Conservation (phyloP, 2,329 filamentous ascomycete genomes). For the Parascedosporium putredinis region DNA sequence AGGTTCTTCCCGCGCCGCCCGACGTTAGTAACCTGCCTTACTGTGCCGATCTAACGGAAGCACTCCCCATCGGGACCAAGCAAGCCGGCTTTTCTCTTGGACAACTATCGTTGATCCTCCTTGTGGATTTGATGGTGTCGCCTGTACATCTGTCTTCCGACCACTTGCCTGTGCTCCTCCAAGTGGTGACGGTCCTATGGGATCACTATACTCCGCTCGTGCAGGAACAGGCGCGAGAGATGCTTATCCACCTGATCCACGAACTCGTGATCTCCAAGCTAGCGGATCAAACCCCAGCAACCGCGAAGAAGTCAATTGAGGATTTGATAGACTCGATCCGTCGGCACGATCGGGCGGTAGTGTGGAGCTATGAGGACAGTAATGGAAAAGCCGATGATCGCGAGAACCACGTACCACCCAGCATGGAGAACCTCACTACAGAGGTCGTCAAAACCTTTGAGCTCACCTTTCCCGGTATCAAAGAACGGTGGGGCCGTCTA, state of each 20-base stretch:
- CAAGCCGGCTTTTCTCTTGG: slow-evolving; percentile 86
- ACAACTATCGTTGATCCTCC: slow-evolving; percentile 81
- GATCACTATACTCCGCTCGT: slow-evolving; percentile 93
- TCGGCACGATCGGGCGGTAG: slow-evolving; percentile 69
- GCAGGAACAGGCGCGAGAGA: slow-evolving; percentile 91
- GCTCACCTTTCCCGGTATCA: slow-evolving; percentile 72
- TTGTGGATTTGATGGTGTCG: slow-evolving; percentile 93
- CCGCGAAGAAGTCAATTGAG: slow-evolving; percentile 67
- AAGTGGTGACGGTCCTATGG: slow-evolving; percentile 90
- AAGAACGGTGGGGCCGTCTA: slow-evolving; percentile 82
- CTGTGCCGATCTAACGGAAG: slow-evolving; percentile 71
- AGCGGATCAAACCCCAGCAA: slow-evolving; percentile 53
- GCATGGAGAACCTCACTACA: slow-evolving; percentile 76
- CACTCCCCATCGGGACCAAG: slow-evolving; percentile 80
- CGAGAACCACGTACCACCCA: slow-evolving; percentile 69
- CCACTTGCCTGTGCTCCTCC: slow-evolving; percentile 74
- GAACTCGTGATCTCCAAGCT: slow-evolving; percentile 78
- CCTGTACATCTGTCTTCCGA: slow-evolving; percentile 72
- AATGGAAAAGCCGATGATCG: slow-evolving; percentile 67
- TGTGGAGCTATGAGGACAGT: slow-evolving; percentile 92
- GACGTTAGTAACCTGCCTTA: slow-evolving; percentile 74
- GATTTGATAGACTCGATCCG: slow-evolving; percentile 80
- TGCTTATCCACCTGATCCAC: slow-evolving; percentile 95
- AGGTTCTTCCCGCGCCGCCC: slow-evolving; percentile 56
- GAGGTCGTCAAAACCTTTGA: slow-evolving; percentile 81